Base-by-base conservation (phyloP, 2,329 filamentous ascomycete genomes). In the Talaromyces marneffei region DNA sequence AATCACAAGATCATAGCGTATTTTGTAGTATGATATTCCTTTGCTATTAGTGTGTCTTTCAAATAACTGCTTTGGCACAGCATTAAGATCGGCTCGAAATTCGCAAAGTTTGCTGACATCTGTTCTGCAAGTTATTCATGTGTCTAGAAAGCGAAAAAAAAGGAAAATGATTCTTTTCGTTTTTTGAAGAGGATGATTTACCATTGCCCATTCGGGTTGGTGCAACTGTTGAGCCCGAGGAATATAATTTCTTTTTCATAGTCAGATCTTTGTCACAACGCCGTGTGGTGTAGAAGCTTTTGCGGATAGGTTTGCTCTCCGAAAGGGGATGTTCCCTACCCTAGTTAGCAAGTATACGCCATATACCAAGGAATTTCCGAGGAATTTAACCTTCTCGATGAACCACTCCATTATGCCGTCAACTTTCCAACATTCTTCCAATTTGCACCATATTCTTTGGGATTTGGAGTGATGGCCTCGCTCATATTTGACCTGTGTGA, bases 61-160 rank as follows among this genome's bases (percentile, higher is more conserved):
- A 18, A 71, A 70, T 3, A 70, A 57, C 0, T 59, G 9, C 23
- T 46, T 63, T 2, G 70, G 67, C 3, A 72, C 57, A 16, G 44
- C 46, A 3, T 54, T 61, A 1, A 72, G 63, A 40, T 72, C 67
- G 4, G 66, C 39, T 7, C 63, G 46, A 1, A 70, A 2, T 1
- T 56, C 31, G 52, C 68, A 72, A 0, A 69, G 42, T 2, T 12
- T n/a, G 0, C 52, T 14, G 0, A 66, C 46, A 9, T 40, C 69
- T 70, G 7, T 23, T 44, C 9, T 31, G 23, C 8, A 12, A 2
- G 4, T n/a, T 52, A 18, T 48, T 48, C 3, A 39, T 52, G 39
- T 40, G n/a, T 16, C 44, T 35, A 7, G 18, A 33, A 20, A 50
- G 23, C 37, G 25, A 59, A 14, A 10, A 12, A 20, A 33, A 20